Base-by-base conservation (phyloP, 441 rosid genomes). In the Mallotus japonicus region DNA sequence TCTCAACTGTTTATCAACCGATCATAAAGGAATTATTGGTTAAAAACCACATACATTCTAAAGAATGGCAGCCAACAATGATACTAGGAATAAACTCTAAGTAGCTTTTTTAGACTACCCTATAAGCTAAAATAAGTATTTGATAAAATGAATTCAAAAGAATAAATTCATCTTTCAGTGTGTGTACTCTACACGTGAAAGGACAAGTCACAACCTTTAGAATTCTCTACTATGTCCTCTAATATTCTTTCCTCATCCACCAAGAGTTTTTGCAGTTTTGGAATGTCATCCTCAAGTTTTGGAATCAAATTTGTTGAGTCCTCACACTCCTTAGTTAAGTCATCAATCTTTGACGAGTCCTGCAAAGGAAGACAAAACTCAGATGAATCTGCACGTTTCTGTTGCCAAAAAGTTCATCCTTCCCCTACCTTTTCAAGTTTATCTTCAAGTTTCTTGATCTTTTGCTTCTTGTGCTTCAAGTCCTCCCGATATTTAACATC, bases 401-500 rank as follows among this genome's bases (percentile, higher is more conserved):
- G 58, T 61, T 58, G 59, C 75, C 65, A 72, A 64, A 65, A 83
- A 73, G 62, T 62, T 76, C 59, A 49, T 13, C 51, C 74, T 67
- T 76, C 8, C 51, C 77, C 51, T 81, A 95, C 98, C 94, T 92
- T 95, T 64, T 83, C 86, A 79, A 88, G 76, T 81, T 91, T 95
- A 72, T 89, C 99, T 74, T 95, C 96, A 40, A 92, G 89, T 81
- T 92, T 95, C 87, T 91, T 95, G 60, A 95, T 84, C 86, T 92
- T 95, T 82, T 92, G 99, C 84, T 92, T 95, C 87, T 78, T 80
- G 85, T 95, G 98, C 88, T 89, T 92, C 80, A 90, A 73, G 82
- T 92, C 96, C 82, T 95, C 99, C 74, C 96, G 83, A 72, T 90
- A 84, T 74, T 95, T 92, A 78, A 95, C 91, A 79, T 92, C 98